phyloP scores from a whole-genome alignment of 441 rosid genomes.

The Oxalis stricta region DNA sequence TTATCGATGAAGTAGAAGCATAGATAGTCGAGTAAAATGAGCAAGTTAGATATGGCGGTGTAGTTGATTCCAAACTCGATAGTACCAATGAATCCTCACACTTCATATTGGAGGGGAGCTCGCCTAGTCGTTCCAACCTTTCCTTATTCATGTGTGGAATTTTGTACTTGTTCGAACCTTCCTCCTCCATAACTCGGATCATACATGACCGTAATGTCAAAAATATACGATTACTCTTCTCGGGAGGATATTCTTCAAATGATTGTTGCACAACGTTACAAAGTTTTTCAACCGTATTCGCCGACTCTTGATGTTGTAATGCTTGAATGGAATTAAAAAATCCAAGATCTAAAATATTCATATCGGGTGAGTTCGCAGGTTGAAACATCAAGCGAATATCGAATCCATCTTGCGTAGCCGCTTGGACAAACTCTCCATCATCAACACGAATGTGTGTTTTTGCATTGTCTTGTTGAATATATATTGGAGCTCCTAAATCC shows the following conservation, averaged over 20 bases:
- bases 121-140: too few species aligned
- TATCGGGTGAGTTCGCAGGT: constrained; percentile 4
- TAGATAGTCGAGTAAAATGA: too few species aligned
- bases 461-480: neutral
- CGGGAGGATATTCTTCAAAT: neutral
- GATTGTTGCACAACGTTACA: neutral
- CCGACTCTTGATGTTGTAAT: constrained; percentile 3
- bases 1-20: too few species aligned
- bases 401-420: neutral
- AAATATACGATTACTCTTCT: neutral
- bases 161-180: too few species aligned
- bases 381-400: constrained; percentile 3
- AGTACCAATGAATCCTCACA: too few species aligned
- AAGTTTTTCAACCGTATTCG: neutral
- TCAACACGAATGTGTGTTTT: neutral
- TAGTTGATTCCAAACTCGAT: too few species aligned
- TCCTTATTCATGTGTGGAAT: too few species aligned
- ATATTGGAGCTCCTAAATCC: neutral
- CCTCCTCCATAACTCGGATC: neutral
- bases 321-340: constrained; percentile 6
- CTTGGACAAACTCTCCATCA: too few species aligned
- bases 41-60: too few species aligned
- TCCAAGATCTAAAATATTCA: constrained; percentile 11
- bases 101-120: too few species aligned
- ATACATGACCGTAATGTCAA: neutral